Evolutionary conservation across 805 yeast genomes (phyloP), one percentile per base, ranked within the genome.

Genomic region (Saturnispora hagleri): DNA sequence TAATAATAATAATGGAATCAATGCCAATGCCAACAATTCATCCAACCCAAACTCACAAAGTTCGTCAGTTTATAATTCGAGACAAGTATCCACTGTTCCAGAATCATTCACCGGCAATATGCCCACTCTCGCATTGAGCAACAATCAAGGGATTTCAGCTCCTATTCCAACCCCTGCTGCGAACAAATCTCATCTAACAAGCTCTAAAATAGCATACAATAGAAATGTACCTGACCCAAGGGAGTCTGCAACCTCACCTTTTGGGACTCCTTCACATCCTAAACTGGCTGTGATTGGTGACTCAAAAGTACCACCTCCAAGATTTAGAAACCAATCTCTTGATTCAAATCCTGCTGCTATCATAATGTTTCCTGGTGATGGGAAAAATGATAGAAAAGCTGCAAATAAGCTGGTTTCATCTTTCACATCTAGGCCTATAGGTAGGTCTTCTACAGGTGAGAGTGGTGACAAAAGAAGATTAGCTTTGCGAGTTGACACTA

Each of bases 301-400:
- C 8, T 62, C 57, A 46, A 50, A 57, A 15, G 54, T 64, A 3
- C 69, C 69, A 1, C 63, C 68, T 2, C 70, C 69, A 12, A 52
- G 64, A 46, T 57, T 48, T 28, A 58, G 41, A 44, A 55, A 52
- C 26, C 47, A 53, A 35, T 44, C 27, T 17, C 33, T 58, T 10
- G 42, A 42, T 15, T 54, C 43, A 4, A 48, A 47, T 6, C 46
- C 48, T 4, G 43, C 50, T n/a, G 79, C 81, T 1, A 77, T 77
- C 20, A 69, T 77, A 26, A 62, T 77, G 46, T 67, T 77, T 47
- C 81, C 82, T 0, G 76, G 73, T 57, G 75, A 62, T 18, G 50
- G 57, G 2, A 55, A 59, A 27, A 42, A 56, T 4, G 57, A 51
- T 13, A 54, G 24, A 24, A 38, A 18, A 17, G 34, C 31, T 12